These are phyloP conservation scores for Penicillium vulpinum DNA, from an alignment of 2,329 filamentous ascomycete species.

Conservation along the genomic window DNA sequence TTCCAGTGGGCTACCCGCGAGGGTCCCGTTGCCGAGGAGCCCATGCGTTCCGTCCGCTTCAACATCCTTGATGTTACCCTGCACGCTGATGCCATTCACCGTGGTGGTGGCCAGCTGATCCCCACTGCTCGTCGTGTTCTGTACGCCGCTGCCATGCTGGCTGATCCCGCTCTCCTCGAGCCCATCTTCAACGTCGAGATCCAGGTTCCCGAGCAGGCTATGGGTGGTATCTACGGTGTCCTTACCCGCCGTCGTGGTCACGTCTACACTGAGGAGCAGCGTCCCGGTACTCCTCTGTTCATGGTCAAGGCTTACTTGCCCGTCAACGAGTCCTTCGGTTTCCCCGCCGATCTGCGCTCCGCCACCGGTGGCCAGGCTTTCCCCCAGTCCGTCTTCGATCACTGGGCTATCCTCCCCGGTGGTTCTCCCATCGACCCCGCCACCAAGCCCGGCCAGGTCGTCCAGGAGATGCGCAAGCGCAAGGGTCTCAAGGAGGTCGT, in stretches of 20 bases:
- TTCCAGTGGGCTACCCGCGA: slow-evolving; percentile 99
- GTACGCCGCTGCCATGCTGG: slow-evolving; percentile 88
- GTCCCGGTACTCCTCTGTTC: slow-evolving; percentile 97
- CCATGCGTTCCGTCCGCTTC: slow-evolving; percentile 95
- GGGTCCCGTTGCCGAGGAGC: slow-evolving; percentile 97
- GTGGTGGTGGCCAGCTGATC: slow-evolving; percentile 98
- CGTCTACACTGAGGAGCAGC: slow-evolving; percentile 98
- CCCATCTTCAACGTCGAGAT: slow-evolving; percentile 99
- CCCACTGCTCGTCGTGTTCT: slow-evolving; percentile 96
- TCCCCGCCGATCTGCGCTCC: slow-evolving; percentile 94
- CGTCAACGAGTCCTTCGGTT: slow-evolving; percentile 97
- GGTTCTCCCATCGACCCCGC: slow-evolving; percentile 83
- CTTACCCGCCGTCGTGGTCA: slow-evolving; percentile 97
- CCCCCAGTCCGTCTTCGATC: slow-evolving; percentile 98
- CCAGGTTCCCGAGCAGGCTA: slow-evolving; percentile 95
- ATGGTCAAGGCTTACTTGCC: slow-evolving; percentile 97
- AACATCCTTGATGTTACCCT: slow-evolving; percentile 99
- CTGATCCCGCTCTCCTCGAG: slow-evolving; percentile 88
- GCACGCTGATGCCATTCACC: slow-evolving; percentile 98
- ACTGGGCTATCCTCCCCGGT: slow-evolving; percentile 96
- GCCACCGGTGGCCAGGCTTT: slow-evolving; percentile 96
- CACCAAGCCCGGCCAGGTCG: slow-evolving; percentile 78
- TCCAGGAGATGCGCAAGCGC: slow-evolving; percentile 91
- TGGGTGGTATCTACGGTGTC: slow-evolving; percentile 99
- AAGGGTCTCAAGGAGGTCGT: slow-evolving; percentile 99